Base-by-base conservation (phyloP, 2,329 filamentous ascomycete genomes). In the Fusarium udum region DNA sequence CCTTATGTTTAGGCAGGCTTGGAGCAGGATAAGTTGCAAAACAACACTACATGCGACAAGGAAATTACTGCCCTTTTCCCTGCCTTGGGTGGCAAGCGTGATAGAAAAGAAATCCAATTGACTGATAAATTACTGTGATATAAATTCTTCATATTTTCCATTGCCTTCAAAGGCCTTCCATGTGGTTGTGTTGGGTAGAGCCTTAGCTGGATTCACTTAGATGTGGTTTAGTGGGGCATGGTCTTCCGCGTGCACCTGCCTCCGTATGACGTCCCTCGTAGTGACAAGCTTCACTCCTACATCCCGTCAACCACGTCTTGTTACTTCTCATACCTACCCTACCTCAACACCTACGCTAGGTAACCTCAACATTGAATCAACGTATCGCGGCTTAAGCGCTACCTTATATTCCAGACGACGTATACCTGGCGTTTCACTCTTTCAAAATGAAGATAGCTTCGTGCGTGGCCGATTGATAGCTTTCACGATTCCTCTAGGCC, bases 361-460 rank as follows among this genome's bases (percentile, higher is more conserved):
- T 37, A 28, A 28, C 51, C 22, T 45, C 43, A 26, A 42, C 43
- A 45, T 40, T 12, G 6, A 34, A 16, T 20, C n/a, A 15, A 28
- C 15, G 32, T 16, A 34, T 55, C 32, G 20, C 6, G 43, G 20
- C 18, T 14, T 5, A 14, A 32, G n/a, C 9, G 37, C 22, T 11
- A 28, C 9, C 48, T 34, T 15, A 20, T 26, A 16, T 39, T 4
- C 2, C 6, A n/a, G 34, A 31, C 28, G 9, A 36, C 46, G 20
- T 46, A 20, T 11, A 42, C 40, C 37, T 31, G 7, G 5, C 36
- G 57, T 45, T n/a, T 14, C 42, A 22, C 40, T 51, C 46, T 51
- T 71, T 45, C 76, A 78, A 77, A 58, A 78, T 78, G 76, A 78
- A 64, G 65, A 71, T 69, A 63, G 69, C 64, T 60, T 73, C 66